Evolutionary conservation across 2,329 filamentous ascomycete species (phyloP), one percentile per base, ranked within the genome.

Genomic region (Ophiosphaerella narmari): DNA sequence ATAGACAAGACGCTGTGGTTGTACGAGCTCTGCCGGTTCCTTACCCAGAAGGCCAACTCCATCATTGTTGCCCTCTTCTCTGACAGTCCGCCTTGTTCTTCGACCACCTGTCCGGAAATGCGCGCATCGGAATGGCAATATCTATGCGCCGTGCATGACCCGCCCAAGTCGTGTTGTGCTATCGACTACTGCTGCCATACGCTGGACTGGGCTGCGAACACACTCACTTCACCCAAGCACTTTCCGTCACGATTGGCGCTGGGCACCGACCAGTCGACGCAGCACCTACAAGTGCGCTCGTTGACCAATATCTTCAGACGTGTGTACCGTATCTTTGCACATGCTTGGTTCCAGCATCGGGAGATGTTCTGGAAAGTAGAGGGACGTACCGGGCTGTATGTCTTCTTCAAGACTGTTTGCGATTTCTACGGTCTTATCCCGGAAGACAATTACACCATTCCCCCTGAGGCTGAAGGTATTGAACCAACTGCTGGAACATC

Each of bases 121-220:
- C 91, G 94, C 68, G 94, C 94, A 2, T 94, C 90, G 26, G 93
- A 99, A 78, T 99, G 94, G 94, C 94, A 99, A 76, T 99, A 97
- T 68, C 85, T 99, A 40, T 99, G 94, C 77, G 94, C 94, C 43
- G 94, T 97, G 3, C 94, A 99, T 72, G 93, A 97, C 70, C 89
- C 91, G 42, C 94, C 94, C 41, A 97, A 97, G 77, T 90, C 88
- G 65, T 99, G 94, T 78, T 97, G 93, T 74, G 94, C 94, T 43
- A 97, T 99, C 68, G 94, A 99, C 76, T 99, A 99, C 77, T 97
- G 92, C 81, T 97, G 93, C 73, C 94, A 99, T 72, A 99, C 94
- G 0, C 86, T 99, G 37, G 94, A 99, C 77, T 97, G 93, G 91
- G 94, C 94, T 2, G 92, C 91, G 49, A 96, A 95, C 66, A 89